A percentile compares a stretch with the other conserved stretches of the same genome.
Evolutionary conservation across 169 alveolate genomes (phyloP).

Genomic region (Babesia bovis): DNA sequence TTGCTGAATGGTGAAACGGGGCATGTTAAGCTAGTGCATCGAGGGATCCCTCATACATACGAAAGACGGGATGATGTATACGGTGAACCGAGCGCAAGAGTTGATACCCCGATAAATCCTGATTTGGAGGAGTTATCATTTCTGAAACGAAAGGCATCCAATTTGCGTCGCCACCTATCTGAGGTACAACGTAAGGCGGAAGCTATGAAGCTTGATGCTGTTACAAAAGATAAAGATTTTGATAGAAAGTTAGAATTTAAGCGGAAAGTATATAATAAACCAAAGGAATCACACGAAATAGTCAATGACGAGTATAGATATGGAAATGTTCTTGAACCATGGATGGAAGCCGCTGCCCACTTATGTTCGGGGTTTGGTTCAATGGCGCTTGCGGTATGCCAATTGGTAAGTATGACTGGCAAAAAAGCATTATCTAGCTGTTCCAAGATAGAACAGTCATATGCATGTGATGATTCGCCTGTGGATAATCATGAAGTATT

Average conservation of each 20-base stretch:
- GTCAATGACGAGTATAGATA: background rate
- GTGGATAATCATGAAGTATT: too few relatives aligned
- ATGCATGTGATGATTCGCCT: too few relatives aligned
- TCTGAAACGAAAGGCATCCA: background rate
- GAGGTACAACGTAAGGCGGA: background rate
- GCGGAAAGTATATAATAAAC: background rate
- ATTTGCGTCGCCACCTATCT: slow-evolving; percentile 17
- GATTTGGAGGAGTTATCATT: background rate
- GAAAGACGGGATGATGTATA: background rate
- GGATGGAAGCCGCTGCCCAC: slow-evolving; percentile 33
- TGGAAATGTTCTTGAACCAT: background rate
- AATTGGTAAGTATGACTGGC: slow-evolving; percentile 51
- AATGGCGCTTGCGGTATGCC: slow-evolving; percentile 51
- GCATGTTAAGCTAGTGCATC: background rate
- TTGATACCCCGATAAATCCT: background rate
- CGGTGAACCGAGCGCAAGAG: background rate
- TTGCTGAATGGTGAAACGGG: too few relatives aligned
- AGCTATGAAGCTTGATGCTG: background rate
- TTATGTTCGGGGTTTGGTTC: slow-evolving; percentile 43
- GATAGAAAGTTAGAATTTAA: too few relatives aligned
- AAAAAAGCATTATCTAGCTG: slow-evolving; percentile 32
- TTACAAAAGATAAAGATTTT: background rate
- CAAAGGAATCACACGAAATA: background rate
- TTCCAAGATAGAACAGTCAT: background rate
- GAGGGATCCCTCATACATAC: background rate